Evolutionary conservation across 108 stramenopile species (phyloP), one percentile per base, ranked within the genome.

Genomic region (Fragilaria radians): DNA sequence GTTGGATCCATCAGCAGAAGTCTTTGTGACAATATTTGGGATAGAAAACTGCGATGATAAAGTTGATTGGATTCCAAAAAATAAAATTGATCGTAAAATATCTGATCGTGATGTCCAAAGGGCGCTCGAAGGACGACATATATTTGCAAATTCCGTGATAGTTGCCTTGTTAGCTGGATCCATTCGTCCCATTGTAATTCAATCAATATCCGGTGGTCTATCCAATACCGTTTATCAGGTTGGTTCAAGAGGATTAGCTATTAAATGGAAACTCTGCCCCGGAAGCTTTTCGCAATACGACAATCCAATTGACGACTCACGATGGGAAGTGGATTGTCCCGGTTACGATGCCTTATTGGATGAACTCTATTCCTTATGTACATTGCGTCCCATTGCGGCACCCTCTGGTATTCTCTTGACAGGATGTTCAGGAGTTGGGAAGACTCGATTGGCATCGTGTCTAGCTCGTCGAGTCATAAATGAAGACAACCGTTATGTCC

Each of bases 351-450:
- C 42, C 25, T 45, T 73, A 23, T 61, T 81, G 22, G 51, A 72
- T 1, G 71, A 79, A 48, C 11, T 63, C 9, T 46, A 76, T 19
- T 50, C 72, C 18, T 54, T 70, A 49, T 48, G 66, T 29, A 55
- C 52, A 18, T 32, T 50, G 19, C 42, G 59, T 28, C 46, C 54
- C 42, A 22, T 58, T n/a, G 73, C 72, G 5, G 68, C 76, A 3
- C 79, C 85, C 1, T 62, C 86, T 7, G 87, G 67, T 4, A 59
- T 89, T 0, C 29, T 89, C 17, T 33, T 93, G 29, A 74, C 80
- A 5, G 91, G 91, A 9, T 75, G 80, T 66, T 48, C 81, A n/a
- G 87, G 87, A 32, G 87, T 93, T 32, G 91, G 91, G 5, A 93
- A 93, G 70, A 71, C 80, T 32, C 73, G 81, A 32, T 57, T 93